Evolutionary conservation across 2,329 filamentous ascomycete species (phyloP).

Genomic region (Ophiostoma sp.): DNA sequence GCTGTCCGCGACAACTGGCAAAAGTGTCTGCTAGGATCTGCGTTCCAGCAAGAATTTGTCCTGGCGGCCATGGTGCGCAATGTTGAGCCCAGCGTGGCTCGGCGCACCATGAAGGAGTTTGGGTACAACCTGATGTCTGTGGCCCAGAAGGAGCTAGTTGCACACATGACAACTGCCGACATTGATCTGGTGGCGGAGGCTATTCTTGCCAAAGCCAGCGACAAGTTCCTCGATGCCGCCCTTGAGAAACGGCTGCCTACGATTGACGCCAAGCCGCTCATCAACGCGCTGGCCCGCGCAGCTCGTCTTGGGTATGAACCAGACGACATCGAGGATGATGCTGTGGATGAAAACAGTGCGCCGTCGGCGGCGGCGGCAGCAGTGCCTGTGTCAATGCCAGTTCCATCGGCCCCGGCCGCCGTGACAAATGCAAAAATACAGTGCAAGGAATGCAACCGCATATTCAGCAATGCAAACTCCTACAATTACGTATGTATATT

Average conservation of each 20-base stretch:
- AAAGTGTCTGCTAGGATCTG: conserved; percentile 46
- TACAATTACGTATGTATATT: conserved; percentile 33
- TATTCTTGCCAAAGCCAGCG: conserved; percentile 45
- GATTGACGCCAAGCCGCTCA: conserved; percentile 50
- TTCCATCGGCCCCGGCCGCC: background rate
- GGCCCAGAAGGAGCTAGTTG: conserved; percentile 40
- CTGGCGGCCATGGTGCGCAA: conserved; percentile 49
- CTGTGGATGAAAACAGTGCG: conserved; percentile 37
- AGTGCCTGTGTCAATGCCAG: background rate
- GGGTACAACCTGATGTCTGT: conserved; percentile 41
- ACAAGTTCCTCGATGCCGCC: conserved; percentile 48
- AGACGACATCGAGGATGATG: conserved; percentile 41
- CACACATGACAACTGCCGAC: conserved; percentile 38
- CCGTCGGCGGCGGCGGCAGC: conserved; percentile 31
- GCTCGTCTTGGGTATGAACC: conserved; percentile 54
- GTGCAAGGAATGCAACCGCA: conserved; percentile 35
- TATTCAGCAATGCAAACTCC: conserved; percentile 34
- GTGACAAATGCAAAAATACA: conserved; percentile 4
- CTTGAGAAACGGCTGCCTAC: conserved; percentile 49
- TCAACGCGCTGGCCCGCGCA: conserved; percentile 53
- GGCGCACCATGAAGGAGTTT: conserved; percentile 42
- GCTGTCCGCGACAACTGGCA: conserved; percentile 48
- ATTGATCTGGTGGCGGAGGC: conserved; percentile 43
- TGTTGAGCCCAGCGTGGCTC: conserved; percentile 37
- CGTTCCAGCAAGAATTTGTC: conserved; percentile 50